A percentile compares a stretch with the other conserved stretches of the same genome.
Evolutionary conservation across 2,329 filamentous ascomycete species (phyloP).

Genomic region (Neofusicoccum cordaticola): DNA sequence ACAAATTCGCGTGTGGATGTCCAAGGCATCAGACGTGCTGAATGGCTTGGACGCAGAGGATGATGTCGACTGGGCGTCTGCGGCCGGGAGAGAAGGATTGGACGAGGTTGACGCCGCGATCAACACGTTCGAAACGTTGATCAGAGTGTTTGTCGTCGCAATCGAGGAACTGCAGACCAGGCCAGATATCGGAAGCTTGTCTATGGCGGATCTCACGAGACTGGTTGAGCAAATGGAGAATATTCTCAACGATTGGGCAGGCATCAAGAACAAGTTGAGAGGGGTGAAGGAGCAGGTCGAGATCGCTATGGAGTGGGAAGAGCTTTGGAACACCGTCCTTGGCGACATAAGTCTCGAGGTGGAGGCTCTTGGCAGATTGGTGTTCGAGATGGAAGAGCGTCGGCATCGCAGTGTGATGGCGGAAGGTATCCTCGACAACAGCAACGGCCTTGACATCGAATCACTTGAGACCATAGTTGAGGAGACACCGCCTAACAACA

Average conservation of each 20-base stretch:
- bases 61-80: conserved; percentile 93
- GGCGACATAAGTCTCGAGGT: conserved; percentile 91
- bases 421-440: conserved; percentile 54
- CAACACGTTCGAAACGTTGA: conserved; percentile 77
- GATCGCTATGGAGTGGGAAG: conserved; percentile 98
- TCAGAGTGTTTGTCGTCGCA: conserved; percentile 89
- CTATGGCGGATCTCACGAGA: conserved; percentile 66
- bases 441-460: conserved; percentile 67
- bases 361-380: conserved; percentile 72
- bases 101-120: conserved; percentile 70
- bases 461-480: conserved; percentile 93
- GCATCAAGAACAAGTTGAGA: conserved; percentile 73
- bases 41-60: conserved; percentile 88
- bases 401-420: conserved; percentile 75
- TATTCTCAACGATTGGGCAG: conserved; percentile 79
- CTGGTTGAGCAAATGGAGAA: conserved; percentile 87
- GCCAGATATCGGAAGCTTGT: conserved; percentile 69
- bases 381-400: conserved; percentile 98
- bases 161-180: conserved; percentile 87
- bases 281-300: conserved; percentile 87
- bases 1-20: conserved; percentile 91
- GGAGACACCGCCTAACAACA: conserved; percentile 65
- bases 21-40: conserved; percentile 86
- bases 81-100: conserved; percentile 78
- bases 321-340: conserved; percentile 89